Conservation (phyloP, 495 filamentous ascomycete species). For the Halenospora varia region DNA sequence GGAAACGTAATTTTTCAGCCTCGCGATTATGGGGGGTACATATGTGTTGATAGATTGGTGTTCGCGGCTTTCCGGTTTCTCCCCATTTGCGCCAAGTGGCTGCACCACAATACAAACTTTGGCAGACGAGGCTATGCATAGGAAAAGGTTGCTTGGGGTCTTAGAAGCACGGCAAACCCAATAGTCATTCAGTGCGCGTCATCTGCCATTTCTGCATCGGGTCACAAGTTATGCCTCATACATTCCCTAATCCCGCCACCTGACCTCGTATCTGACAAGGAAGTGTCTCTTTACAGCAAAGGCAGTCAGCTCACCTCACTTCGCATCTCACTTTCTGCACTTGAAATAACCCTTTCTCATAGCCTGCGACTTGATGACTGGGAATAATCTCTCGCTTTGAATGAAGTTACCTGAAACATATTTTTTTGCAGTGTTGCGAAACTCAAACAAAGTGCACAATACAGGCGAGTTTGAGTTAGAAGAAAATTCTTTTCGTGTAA, state of each 20-base stretch:
- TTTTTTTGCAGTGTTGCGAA: too few relatives aligned
- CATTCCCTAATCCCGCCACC: background rate
- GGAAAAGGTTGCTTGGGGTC: background rate
- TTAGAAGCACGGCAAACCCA: background rate
- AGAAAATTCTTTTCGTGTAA: background rate
- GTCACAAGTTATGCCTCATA: background rate
- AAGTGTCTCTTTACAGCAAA: background rate
- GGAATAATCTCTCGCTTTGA: background rate
- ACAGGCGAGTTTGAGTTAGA: background rate
- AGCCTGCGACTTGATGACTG: background rate
- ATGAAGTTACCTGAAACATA: too few relatives aligned
- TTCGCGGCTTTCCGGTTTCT: too few relatives aligned
- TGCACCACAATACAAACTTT: background rate
- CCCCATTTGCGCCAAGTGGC: background rate
- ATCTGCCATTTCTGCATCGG: background rate
- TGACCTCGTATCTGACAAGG: background rate
- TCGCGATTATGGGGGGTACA: too few relatives aligned
- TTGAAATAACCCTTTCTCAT: background rate
- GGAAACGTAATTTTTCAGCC: background rate
- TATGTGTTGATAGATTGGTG: too few relatives aligned
- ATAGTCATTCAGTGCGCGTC: background rate
- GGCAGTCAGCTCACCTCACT: background rate
- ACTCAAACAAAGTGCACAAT: background rate
- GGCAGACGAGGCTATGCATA: background rate
- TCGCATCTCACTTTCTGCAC: background rate